Conservation (phyloP, 1,139 yeast genomes). For the Yamadazyma atlantica region DNA sequence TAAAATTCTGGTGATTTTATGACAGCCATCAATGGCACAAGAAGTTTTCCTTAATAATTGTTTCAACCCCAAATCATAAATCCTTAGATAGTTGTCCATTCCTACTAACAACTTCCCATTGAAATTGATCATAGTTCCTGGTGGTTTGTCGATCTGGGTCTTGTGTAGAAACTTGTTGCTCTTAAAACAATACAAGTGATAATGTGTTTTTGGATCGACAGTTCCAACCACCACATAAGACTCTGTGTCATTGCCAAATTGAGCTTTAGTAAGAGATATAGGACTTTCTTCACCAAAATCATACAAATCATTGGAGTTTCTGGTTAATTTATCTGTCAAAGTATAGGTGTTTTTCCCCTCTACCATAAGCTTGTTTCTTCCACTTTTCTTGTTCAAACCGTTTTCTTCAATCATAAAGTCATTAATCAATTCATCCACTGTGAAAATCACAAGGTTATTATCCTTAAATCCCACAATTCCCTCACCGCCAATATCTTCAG, state of each 20-base stretch:
- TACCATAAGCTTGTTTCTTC: not conserved
- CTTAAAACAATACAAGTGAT: conserved; percentile 4
- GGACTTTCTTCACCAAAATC: conserved; percentile 4
- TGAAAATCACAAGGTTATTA: conserved; percentile 55
- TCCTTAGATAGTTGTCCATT: conserved; percentile 48
- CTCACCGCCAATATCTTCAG: conserved; percentile 61
- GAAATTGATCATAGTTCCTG: conserved; percentile 54
- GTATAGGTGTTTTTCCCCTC: not conserved
- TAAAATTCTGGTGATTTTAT: conserved; percentile 50
- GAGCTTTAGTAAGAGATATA: conserved; percentile 3
- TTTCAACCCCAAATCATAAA: conserved; percentile 75
- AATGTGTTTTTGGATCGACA: conserved; percentile 17
- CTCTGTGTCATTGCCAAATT: conserved; percentile 10
- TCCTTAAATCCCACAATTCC: conserved; percentile 65
- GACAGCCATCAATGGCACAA: conserved; percentile 35
- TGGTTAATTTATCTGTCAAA: not conserved
- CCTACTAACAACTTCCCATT: conserved; percentile 67
- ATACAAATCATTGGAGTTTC: not conserved
- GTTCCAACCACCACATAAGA: conserved; percentile 31
- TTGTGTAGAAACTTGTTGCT: conserved; percentile 49
- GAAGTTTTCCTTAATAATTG: conserved; percentile 72
- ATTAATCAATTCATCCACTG: conserved; percentile 51
- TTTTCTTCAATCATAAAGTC: conserved; percentile 41
- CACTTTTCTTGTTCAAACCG: conserved; percentile 6
- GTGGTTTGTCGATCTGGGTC: conserved; percentile 55